Conservation (phyloP, 2,329 filamentous ascomycete genomes). For the Magnaporthiopsis rhizophila region DNA sequence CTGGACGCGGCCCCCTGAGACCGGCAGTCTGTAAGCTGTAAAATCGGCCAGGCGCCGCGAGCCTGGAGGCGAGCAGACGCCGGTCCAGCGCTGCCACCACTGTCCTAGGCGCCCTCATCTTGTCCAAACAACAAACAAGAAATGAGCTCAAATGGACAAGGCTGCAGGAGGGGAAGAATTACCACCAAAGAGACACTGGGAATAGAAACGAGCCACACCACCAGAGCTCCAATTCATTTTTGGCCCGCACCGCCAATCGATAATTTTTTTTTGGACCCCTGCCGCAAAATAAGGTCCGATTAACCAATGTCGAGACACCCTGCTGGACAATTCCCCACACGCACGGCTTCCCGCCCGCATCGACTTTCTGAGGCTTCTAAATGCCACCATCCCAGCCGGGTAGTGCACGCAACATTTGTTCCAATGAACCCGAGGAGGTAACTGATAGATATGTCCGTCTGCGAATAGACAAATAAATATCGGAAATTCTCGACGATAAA, state of each 20-base stretch:
- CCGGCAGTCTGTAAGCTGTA: constrained; percentile 2
- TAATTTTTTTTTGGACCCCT: constrained; percentile 12
- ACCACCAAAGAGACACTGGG: constrained; percentile 17
- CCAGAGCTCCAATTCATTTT: constrained; percentile 11
- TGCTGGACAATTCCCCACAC: not conserved
- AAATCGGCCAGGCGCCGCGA: not conserved
- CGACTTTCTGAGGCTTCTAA: too few relatives aligned
- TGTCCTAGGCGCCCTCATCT: constrained; percentile 32
- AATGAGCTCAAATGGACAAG: constrained; percentile 9
- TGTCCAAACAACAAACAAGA: constrained; percentile 14
- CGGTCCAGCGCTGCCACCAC: constrained; percentile 29
- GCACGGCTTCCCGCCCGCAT: too few relatives aligned
- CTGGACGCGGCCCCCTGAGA: constrained; percentile 11
- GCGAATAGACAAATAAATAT: too few relatives aligned
- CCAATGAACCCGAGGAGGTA: too few relatives aligned
- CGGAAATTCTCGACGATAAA: too few relatives aligned
- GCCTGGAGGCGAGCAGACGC: constrained; percentile 21
- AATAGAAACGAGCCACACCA: constrained; percentile 3
- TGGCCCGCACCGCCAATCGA: constrained; percentile 8
- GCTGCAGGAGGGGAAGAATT: constrained; percentile 10
- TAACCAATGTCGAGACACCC: not conserved
- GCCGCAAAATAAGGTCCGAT: not conserved
- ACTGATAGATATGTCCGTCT: too few relatives aligned
- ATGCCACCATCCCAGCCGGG: too few relatives aligned
- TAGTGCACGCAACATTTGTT: too few relatives aligned